Percentiles rank a stretch among this genome's conserved stretches.
phyloP scores from a whole-genome alignment of 83 land plant genomes.

The Picea abies region DNA sequence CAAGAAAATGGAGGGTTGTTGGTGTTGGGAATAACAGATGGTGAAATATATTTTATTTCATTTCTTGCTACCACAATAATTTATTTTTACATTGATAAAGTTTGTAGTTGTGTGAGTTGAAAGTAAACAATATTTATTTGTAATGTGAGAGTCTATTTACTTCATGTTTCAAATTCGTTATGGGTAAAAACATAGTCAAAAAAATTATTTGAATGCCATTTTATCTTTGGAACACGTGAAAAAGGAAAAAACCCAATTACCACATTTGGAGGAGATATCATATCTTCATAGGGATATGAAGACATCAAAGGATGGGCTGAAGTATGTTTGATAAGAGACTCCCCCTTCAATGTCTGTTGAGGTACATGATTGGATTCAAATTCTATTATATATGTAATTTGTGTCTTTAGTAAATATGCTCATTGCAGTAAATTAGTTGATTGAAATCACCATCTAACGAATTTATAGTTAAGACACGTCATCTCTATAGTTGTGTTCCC shows the following conservation, averaged over 20 bases:
- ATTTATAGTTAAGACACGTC: neutral
- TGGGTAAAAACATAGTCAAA: too few relatives aligned
- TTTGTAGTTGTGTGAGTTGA: too few relatives aligned
- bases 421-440: neutral
- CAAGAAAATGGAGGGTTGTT: too few relatives aligned
- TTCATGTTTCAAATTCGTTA: too few relatives aligned
- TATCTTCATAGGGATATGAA: conserved; percentile 44
- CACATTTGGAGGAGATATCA: conserved; percentile 49
- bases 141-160: too few relatives aligned
- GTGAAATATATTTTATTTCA: too few relatives aligned
- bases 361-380: conserved; percentile 31
- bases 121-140: too few relatives aligned
- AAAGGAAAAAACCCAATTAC: conserved; percentile 33
- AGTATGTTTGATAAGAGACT: conserved; percentile 26
- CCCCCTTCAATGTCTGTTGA: conserved; percentile 42
- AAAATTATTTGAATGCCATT: conserved; percentile 23
- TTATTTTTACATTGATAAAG: too few relatives aligned
- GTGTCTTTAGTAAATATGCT: neutral
- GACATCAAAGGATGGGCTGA: conserved; percentile 24
- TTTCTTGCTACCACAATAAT: too few relatives aligned
- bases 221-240: conserved; percentile 31
- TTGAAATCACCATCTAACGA: neutral
- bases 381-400: neutral
- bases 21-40: too few relatives aligned
- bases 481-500: neutral